Evolutionary conservation across 2,329 filamentous ascomycete genomes (phyloP), one percentile per base, ranked within the genome.

Genomic region (Hypomyces rosellus): DNA sequence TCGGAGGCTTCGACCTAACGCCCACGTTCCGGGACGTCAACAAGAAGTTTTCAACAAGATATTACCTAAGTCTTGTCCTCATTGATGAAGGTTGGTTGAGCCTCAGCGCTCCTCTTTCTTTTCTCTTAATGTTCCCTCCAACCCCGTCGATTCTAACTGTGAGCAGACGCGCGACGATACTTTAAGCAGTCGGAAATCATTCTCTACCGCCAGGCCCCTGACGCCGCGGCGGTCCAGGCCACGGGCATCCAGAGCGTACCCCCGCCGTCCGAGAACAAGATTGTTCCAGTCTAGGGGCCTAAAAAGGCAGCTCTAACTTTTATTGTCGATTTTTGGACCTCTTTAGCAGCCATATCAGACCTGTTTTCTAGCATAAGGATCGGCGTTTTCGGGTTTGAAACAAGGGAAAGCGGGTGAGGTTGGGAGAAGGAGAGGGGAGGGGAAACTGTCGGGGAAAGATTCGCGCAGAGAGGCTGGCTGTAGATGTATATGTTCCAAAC

Each of bases 171-270:
- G 45, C 84, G 93, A 62, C 84, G 93, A 62, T 99, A 99, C 74
- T 99, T 99, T 74, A 99, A 99, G 71, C 93, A 99, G 70, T 96
- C 90, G 47, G 93, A 99, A 73, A 99, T 99, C 66, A 91, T 96
- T 52, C 84, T 99, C 47, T 97, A 88, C 74, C 85, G 93, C 57
- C 93, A 97, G 67, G 77, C 81, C 15, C 81, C 82, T 6, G 81
- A 85, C 55, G 71, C 77, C 20, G 55, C 61, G 3, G 61, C 63
- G 33, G 49, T 63, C 48, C 56, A 59, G 41, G 58, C 58, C 44
- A 67, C 71, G 39, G 71, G 68, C 56, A 69, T 64, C 44, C 71
- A 72, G 46, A 60, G 64, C 46, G 64, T 76, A 37, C 69, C 66
- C 34, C 61, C 65, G 34, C 68, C 70, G n/a, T 69, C 72, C 2